Evolutionary conservation across 2,329 filamentous ascomycete genomes (phyloP).

Genomic region (Acrocalymma vagum): DNA sequence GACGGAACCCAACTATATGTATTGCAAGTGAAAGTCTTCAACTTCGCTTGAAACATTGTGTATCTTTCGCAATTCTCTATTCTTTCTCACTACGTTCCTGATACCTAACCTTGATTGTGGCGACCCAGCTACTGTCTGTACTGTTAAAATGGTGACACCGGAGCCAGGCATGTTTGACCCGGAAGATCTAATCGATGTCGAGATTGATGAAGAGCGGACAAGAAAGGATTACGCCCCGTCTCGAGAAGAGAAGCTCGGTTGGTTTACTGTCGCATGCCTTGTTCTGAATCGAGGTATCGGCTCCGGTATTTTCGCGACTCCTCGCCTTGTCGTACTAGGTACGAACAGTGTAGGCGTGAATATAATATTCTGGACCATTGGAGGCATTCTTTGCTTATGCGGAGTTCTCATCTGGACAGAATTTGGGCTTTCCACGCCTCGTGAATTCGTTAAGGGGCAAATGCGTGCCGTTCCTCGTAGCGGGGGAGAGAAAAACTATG

Average conservation of each 20-base stretch:
- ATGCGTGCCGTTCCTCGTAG: constrained; percentile 19
- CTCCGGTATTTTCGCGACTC: constrained; percentile 16
- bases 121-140: too few relatives aligned
- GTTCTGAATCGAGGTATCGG: constrained; percentile 10
- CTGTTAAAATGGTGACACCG: neutral
- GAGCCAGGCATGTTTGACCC: constrained; percentile 1
- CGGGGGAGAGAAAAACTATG: constrained; percentile 26
- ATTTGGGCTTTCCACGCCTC: constrained; percentile 19
- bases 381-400: constrained; percentile 11
- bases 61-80: too few relatives aligned
- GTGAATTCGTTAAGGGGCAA: constrained; percentile 13
- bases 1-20: too few relatives aligned
- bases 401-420: constrained; percentile 16
- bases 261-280: constrained; percentile 7
- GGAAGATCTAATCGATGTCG: constrained; percentile 4
- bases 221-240: constrained; percentile 4
- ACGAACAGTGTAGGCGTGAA: constrained; percentile 19
- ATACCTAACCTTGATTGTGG: too few relatives aligned
- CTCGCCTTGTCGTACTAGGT: constrained; percentile 5
- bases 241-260: constrained; percentile 3
- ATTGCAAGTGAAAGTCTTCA: too few relatives aligned
- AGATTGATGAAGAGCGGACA: constrained; percentile 4
- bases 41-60: too few relatives aligned
- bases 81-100: too few relatives aligned
- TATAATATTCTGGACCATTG: constrained; percentile 16